Conservation (phyloP, 2,329 filamentous ascomycete genomes). For the Tolypocladium capitatum region DNA sequence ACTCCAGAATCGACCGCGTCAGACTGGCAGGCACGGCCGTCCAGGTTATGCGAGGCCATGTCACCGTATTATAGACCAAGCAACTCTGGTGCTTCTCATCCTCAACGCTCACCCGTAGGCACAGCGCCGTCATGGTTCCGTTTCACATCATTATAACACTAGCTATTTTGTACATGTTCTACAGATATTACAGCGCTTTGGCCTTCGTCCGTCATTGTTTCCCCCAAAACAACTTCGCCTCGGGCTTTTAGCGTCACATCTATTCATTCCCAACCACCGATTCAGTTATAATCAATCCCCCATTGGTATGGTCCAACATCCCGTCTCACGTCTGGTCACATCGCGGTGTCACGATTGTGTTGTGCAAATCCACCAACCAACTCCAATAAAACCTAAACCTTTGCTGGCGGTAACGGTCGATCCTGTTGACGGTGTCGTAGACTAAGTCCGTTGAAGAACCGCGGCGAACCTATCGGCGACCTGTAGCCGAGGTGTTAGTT, state of each 20-base stretch:
- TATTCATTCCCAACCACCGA: slow-evolving; percentile 6
- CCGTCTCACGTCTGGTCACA: neutral
- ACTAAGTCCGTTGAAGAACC: slow-evolving; percentile 20
- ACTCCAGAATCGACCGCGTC: slow-evolving; percentile 16
- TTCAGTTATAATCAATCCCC: neutral
- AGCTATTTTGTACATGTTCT: slow-evolving; percentile 21
- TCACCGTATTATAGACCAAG: slow-evolving; percentile 6
- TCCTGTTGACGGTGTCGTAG: neutral
- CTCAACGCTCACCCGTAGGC: neutral
- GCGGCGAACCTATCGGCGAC: slow-evolving; percentile 23
- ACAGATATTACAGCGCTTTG: slow-evolving; percentile 21
- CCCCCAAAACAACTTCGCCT: slow-evolving; percentile 13
- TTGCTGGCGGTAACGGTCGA: neutral
- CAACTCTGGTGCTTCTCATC: neutral
- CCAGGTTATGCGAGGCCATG: slow-evolving; percentile 20
- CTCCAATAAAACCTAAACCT: neutral
- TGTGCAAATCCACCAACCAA: neutral
- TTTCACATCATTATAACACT: slow-evolving; percentile 10
- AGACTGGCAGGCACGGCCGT: slow-evolving; percentile 21
- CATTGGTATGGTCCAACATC: neutral
- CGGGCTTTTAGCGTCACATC: slow-evolving; percentile 3
- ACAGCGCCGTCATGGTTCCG: slow-evolving; percentile 8
- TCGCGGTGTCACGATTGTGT: neutral
- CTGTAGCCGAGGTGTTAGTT: slow-evolving; percentile 10
- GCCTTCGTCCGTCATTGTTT: slow-evolving; percentile 6